Conservation (phyloP, 495 filamentous ascomycete genomes). For the Stereocaulon alpinum region DNA sequence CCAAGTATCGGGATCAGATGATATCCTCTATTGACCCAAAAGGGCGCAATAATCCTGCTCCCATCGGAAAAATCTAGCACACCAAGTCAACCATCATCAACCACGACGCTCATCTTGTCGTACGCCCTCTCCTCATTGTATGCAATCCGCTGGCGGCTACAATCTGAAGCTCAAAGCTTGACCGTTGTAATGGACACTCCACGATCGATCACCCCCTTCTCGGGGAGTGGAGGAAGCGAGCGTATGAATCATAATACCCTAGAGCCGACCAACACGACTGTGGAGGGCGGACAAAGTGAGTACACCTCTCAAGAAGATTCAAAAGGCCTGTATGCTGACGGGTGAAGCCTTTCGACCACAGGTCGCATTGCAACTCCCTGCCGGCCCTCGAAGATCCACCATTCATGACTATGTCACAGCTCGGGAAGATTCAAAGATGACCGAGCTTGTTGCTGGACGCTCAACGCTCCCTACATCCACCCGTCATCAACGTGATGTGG, state of each 20-base stretch:
- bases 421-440: not conserved
- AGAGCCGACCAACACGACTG: conserved; percentile 16
- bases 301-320: not conserved
- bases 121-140: conserved; percentile 16
- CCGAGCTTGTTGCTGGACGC: not conserved
- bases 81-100: not conserved
- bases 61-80: too few species aligned
- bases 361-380: not conserved
- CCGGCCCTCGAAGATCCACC: not conserved
- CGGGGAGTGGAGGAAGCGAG: too few species aligned
- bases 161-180: conserved; percentile 14
- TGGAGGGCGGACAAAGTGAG: not conserved
- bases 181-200: not conserved
- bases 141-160: not conserved
- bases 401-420: not conserved
- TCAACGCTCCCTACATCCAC: conserved; percentile 14
- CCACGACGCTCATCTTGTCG: not conserved
- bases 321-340: conserved; percentile 7
- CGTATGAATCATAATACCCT: not conserved
- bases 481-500: conserved; percentile 22
- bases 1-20: too few species aligned
- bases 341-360: not conserved
- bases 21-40: too few species aligned
- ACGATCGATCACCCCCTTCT: too few species aligned
- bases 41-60: too few species aligned